phyloP scores from a whole-genome alignment of 2,329 filamentous ascomycete genomes.

The Zalaria sp. region DNA sequence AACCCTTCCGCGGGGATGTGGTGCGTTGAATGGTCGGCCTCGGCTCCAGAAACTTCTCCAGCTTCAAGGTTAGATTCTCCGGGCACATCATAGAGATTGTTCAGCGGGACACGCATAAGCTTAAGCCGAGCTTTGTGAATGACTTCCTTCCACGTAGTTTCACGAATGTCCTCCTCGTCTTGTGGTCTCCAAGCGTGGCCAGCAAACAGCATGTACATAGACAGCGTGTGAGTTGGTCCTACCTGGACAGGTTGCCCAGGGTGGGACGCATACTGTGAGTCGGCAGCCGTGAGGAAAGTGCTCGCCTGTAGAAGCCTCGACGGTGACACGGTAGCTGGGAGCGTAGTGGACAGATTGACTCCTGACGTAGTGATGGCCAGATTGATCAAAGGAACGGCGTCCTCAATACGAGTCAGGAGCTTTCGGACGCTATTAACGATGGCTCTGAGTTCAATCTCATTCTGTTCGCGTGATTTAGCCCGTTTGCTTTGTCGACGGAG shows the following conservation, averaged over 20 bases:
- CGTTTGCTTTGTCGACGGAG: constrained; percentile 28
- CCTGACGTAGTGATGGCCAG: constrained; percentile 90
- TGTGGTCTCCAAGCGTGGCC: constrained; percentile 52
- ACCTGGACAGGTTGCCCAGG: constrained; percentile 59
- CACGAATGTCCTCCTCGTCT: constrained; percentile 42
- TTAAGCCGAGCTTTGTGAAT: constrained; percentile 85
- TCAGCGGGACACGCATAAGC: constrained; percentile 55
- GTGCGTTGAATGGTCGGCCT: constrained; percentile 6
- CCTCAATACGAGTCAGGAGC: constrained; percentile 68
- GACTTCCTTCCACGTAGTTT: constrained; percentile 87
- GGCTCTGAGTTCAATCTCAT: constrained; percentile 48
- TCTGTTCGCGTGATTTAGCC: constrained; percentile 38
- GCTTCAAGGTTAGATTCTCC: constrained; percentile 7
- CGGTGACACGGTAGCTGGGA: constrained; percentile 75
- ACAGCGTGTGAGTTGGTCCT: constrained; percentile 73
- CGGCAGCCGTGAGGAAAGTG: constrained; percentile 74
- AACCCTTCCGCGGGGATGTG: constrained; percentile 28
- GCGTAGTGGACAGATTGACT: constrained; percentile 64
- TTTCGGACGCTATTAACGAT: constrained; percentile 65
- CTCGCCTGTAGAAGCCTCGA: constrained; percentile 86
- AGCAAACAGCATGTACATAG: constrained; percentile 88
- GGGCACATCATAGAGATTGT: constrained; percentile 34
- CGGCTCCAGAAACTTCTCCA: constrained; percentile 11
- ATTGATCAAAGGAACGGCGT: constrained; percentile 82
- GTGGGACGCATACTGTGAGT: constrained; percentile 62